Base-by-base conservation (phyloP, 768 basidiomycete species). In the Panaeolus cyanescens region DNA sequence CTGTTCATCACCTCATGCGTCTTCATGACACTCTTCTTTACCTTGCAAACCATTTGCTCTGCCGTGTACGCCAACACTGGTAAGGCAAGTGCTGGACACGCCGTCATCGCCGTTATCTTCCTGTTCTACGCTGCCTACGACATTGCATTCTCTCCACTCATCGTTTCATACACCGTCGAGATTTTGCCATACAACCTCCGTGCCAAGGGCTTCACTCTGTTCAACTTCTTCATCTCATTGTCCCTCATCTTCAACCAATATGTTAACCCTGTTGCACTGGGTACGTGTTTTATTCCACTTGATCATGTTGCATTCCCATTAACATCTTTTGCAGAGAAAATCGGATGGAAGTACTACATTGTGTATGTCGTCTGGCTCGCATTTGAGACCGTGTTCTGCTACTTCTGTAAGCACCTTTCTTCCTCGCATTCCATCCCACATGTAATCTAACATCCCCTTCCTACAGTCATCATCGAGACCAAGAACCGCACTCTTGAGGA, bases 171-270 rank as follows among this genome's bases (percentile, higher is more conserved):
- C 78, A 91, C 92, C 42, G 83, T 95, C 64, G 95, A 96, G 74
- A 95, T 96, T 74, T 77, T 95, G 57, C 93, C 93, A 5, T 94
- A 83, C 78, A 75, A 79, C 31, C 79, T 95, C 59, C 92, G 93
- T 72, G 92, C 92, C 65, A 95, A 93, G 80, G 92, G 93, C 58
- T 88, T 92, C 79, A 90, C 83, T 65, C 68, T 94, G 59, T 92
- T 94, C 81, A 90, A 86, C 75, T 90, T 95, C 71, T 76, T 84
- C 61, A 85, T 92, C 71, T 92, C 91, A 12, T 65, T 89, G 59
- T 83, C 92, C 5, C 86, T 95, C 66, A 91, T 96, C 73, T 92
- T 96, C 76, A 94, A 93, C 72, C 92, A 93, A 75, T 92, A 93
- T 69, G 86, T 89, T 72, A 94, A 94, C 79, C 93, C 92, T 33